Conservation (phyloP, 331 rosid species). For the Pyracantha coccinea region DNA sequence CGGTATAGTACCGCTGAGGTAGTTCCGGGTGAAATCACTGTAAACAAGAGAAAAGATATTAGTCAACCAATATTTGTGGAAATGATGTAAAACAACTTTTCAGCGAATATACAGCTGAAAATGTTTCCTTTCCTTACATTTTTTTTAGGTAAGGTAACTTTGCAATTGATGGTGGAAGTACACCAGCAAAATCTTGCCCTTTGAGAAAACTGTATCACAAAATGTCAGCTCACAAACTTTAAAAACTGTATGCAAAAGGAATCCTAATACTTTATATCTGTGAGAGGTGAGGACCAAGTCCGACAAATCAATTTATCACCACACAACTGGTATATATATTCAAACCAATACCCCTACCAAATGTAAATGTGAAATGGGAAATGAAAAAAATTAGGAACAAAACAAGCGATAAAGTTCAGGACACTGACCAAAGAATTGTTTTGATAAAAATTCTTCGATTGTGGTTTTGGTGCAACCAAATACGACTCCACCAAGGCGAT, state of each 20-base stretch:
- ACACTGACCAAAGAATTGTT: slow-evolving; percentile 68
- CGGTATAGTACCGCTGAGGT: slow-evolving; percentile 57
- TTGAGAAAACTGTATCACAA: slow-evolving; percentile 11
- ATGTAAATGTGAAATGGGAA: neutral
- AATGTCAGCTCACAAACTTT: neutral
- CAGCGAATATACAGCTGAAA: neutral
- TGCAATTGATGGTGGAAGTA: slow-evolving; percentile 14
- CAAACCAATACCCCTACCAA: neutral
- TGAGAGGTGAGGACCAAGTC: no score
- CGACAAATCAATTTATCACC: neutral
- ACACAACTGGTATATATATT: neutral
- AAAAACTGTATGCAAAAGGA: no score
- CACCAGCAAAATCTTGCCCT: slow-evolving; percentile 28
- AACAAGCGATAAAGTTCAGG: slow-evolving; percentile 4
- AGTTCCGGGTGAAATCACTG: slow-evolving; percentile 53
- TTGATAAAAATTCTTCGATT: slow-evolving; percentile 55
- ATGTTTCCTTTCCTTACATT: slow-evolving; percentile 1
- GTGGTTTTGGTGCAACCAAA: slow-evolving; percentile 73
- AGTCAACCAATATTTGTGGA: neutral
- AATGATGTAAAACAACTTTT: neutral
- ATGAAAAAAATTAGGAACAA: slow-evolving; percentile 5
- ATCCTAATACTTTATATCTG: no score
- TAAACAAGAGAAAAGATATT: neutral
- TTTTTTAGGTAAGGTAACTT: slow-evolving; percentile 16
- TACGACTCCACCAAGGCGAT: slow-evolving; percentile 73